Base-by-base conservation (phyloP, 164 flowering plant species). In the Vitis labrusca region DNA sequence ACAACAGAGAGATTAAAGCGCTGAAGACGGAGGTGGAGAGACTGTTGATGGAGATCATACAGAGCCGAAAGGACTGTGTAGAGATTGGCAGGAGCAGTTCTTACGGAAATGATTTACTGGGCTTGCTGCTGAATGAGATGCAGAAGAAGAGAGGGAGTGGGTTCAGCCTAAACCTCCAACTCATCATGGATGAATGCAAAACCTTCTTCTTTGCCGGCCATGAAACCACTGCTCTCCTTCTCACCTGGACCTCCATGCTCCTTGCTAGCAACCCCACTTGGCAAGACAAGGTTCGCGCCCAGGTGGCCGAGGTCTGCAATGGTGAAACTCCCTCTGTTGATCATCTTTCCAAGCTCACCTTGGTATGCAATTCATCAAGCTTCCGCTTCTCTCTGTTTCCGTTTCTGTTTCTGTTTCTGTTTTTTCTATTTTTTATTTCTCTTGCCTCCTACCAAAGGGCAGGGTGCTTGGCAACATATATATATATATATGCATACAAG, bases 151-250 rank as follows among this genome's bases (percentile, higher is more conserved):
- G 71, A 65, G 71, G 58, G 0, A 69, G 66, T 32, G 87, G 82
- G 2, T 84, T 85, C 27, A 80, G 78, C 73, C 67, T 87, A 49
- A 86, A 84, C 63, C 71, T 85, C 30, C 92, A 92, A 63, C 11
- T 90, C 27, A 82, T 96, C 8, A 92, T 93, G 97, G 98, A 96
- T 70, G 99, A 96, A 70, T 89, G 92, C 84, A 96, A 96, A 77
- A 96, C 99, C 2, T 93, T 96, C 82, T 91, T 90, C 80, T 96
- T 93, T 70, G 89, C 97, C 1, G 99, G 99, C 3, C 97, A 93
- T 71, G 99, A 96, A 49, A 96, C 99, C 44, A 91, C 97, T 3
- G 91, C 99, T 8, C 87, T 96, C 1, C 78, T 90, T 11, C 97
- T 93, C 70, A 96, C 98, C 1, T 96, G 99, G 99, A 91, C 98